These are phyloP conservation scores for Penicillium ochrochloron DNA, from an alignment of 495 filamentous ascomycete species.

Conservation along the genomic window DNA sequence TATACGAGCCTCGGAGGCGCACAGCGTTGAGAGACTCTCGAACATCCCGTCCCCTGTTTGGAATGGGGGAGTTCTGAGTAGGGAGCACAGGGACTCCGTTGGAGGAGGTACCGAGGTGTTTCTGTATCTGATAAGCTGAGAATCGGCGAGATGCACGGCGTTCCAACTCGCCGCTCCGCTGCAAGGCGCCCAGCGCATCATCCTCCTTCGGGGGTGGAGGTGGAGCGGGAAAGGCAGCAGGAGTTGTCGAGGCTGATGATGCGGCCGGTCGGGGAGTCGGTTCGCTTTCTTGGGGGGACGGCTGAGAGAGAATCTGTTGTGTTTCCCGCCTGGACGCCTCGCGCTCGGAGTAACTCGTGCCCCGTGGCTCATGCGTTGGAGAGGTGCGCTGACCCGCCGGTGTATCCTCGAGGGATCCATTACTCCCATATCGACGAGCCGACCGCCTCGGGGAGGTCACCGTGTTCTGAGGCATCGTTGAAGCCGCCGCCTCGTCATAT, in stretches of 20 bases:
- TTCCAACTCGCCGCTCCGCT: slow-evolving; percentile 90
- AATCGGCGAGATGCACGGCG: slow-evolving; percentile 90
- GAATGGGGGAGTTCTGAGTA: slow-evolving; percentile 81
- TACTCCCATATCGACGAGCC: slow-evolving; percentile 57
- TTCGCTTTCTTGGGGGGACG: slow-evolving; percentile 60
- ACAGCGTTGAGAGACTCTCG: slow-evolving; percentile 93
- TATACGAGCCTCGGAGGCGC: slow-evolving; percentile 71
- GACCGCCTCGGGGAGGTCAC: slow-evolving; percentile 41
- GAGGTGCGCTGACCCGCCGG: slow-evolving; percentile 50
- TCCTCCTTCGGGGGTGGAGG: slow-evolving; percentile 82
- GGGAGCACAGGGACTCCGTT: slow-evolving; percentile 87
- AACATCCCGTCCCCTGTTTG: slow-evolving; percentile 85
- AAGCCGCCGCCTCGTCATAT: slow-evolving; percentile 62
- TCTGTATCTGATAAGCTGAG: slow-evolving; percentile 93
- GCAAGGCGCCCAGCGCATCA: slow-evolving; percentile 88
- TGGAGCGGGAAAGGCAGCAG: slow-evolving; percentile 56
- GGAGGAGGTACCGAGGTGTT: slow-evolving; percentile 80
- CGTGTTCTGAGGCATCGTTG: slow-evolving; percentile 22
- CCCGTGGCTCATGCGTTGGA: slow-evolving; percentile 36
- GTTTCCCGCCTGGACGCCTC: slow-evolving; percentile 54
- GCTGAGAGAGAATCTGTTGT: slow-evolving; percentile 56
- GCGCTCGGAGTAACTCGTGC: slow-evolving; percentile 42
- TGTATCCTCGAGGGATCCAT: slow-evolving; percentile 51
- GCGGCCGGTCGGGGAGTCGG: slow-evolving; percentile 43
- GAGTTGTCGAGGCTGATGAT: slow-evolving; percentile 37